phyloP scores from a whole-genome alignment of 768 basidiomycete genomes.

The Pleurotus eryngii region DNA sequence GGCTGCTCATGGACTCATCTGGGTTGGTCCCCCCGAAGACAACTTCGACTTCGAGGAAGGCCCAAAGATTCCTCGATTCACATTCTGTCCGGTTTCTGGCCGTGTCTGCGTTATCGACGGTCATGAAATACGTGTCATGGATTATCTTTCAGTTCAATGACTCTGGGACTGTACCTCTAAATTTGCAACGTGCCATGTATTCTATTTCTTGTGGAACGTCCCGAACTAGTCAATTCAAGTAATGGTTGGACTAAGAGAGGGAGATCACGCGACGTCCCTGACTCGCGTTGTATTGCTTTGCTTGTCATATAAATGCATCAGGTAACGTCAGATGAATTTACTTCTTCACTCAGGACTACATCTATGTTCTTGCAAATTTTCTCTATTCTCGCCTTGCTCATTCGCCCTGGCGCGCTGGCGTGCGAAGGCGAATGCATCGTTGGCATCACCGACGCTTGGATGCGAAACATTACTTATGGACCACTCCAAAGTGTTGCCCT shows the following conservation, averaged over 20 bases:
- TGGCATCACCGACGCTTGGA: slow-evolving; percentile 53
- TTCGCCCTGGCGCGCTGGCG: slow-evolving; percentile 40
- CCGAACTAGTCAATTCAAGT: no score
- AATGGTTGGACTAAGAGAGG: no score
- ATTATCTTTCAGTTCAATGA: background rate
- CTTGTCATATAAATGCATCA: no score
- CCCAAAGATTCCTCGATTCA: background rate
- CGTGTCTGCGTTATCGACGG: slow-evolving; percentile 1
- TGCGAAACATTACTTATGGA: slow-evolving; percentile 42
- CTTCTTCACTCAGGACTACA: no score
- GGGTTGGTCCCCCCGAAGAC: background rate
- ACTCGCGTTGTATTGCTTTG: no score
- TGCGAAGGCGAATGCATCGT: slow-evolving; percentile 73
- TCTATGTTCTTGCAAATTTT: background rate
- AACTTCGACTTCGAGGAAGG: background rate
- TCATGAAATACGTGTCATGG: slow-evolving; percentile 4
- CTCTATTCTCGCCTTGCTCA: slow-evolving; percentile 20
- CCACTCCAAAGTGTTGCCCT: slow-evolving; percentile 37
- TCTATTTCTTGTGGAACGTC: background rate
- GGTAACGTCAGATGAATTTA: no score
- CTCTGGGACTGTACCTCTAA: background rate
- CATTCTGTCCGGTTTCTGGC: background rate
- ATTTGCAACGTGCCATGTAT: background rate
- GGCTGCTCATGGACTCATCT: background rate
- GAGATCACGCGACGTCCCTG: no score